These are phyloP conservation scores for Pseudogymnoascus sp. DNA, from an alignment of 2,329 filamentous ascomycete genomes.

Conservation along the genomic window DNA sequence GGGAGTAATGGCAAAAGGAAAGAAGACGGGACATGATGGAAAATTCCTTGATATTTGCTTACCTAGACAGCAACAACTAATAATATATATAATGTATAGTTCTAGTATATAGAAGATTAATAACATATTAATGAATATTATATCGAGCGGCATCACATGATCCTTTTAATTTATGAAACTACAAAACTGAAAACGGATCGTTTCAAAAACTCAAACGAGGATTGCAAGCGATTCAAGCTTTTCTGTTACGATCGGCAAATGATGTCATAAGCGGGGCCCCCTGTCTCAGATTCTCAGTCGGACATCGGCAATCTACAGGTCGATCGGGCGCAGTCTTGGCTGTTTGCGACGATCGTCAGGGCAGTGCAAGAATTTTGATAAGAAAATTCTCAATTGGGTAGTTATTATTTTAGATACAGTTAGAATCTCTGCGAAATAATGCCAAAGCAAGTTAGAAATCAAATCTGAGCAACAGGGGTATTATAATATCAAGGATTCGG, in stretches of 20 bases:
- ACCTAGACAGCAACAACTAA: neutral
- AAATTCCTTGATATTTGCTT: neutral
- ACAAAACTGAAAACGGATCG: neutral
- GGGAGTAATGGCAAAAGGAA: neutral
- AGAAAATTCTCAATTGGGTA: neutral
- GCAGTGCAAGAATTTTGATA: neutral
- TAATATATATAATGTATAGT: neutral
- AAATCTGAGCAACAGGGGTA: neutral
- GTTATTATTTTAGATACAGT: neutral
- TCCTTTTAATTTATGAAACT: neutral
- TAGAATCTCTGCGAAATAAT: neutral
- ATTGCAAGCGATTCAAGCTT: neutral
- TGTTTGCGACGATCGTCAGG: neutral
- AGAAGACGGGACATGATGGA: neutral
- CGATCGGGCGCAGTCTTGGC: neutral
- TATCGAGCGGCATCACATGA: neutral
- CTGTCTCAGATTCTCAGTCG: constrained; percentile 1
- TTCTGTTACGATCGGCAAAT: neutral
- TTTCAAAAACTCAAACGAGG: neutral
- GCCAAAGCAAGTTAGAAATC: neutral
- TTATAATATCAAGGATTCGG: neutral
- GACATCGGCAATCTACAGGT: neutral
- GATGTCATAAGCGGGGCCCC: neutral
- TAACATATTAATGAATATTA: neutral
- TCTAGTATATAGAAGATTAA: neutral